These are phyloP conservation scores for Geoglossum glabrum DNA, from an alignment of 495 filamentous ascomycete species.

Conservation along the genomic window DNA sequence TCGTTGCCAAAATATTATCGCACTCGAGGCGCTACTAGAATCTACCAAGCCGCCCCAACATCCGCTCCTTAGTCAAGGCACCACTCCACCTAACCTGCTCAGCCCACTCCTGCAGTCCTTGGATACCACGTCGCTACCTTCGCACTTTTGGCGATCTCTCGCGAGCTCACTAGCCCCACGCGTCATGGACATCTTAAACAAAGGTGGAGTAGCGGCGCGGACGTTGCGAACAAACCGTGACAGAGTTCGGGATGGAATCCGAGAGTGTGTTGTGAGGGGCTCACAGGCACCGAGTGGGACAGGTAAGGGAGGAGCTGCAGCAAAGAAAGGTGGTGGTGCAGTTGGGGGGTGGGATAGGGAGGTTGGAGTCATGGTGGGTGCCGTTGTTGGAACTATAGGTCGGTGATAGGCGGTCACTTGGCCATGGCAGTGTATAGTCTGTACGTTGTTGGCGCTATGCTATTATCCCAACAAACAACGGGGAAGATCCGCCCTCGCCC, in stretches of 20 bases:
- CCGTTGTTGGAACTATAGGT: constrained; percentile 1
- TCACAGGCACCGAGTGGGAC: constrained; percentile 25
- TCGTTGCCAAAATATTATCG: constrained; percentile 76
- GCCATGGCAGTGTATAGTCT: background rate
- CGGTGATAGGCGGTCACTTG: background rate
- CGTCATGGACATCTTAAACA: constrained; percentile 61
- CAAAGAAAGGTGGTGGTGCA: constrained; percentile 18
- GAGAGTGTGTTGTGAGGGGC: constrained; percentile 65
- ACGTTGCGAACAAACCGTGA: constrained; percentile 60
- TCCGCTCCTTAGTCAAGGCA: constrained; percentile 26
- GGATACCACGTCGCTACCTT: constrained; percentile 71
- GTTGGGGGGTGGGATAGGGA: constrained; percentile 66
- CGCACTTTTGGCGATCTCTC: constrained; percentile 79
- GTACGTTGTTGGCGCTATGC: no score
- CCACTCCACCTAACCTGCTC: constrained; percentile 17
- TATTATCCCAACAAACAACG: no score
- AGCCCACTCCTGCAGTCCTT: constrained; percentile 54
- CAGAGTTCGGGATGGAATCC: constrained; percentile 51
- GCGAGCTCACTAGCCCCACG: constrained; percentile 56
- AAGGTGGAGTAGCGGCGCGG: constrained; percentile 63
- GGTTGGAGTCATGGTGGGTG: constrained; percentile 15
- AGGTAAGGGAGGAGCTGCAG: constrained; percentile 21
- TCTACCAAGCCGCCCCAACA: constrained; percentile 43
- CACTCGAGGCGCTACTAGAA: constrained; percentile 59
- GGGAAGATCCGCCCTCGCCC: no score